Evolutionary conservation across 441 rosid genomes (phyloP).

Genomic region (Pelargonium myrrhifolium): DNA sequence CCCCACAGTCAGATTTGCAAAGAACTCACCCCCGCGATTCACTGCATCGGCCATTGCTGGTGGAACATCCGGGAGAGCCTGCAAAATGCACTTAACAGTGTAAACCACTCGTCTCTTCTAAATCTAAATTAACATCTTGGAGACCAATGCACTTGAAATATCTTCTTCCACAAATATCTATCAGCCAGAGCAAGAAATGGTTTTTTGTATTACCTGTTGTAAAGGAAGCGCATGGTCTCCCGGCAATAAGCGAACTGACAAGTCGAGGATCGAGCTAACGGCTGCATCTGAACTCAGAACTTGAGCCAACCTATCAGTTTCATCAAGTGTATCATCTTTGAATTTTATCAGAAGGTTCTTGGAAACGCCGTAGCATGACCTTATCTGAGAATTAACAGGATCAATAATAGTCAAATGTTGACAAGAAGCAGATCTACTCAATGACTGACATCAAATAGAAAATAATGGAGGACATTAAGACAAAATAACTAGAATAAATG

Average conservation of each 20-base stretch:
- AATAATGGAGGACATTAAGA: too few relatives aligned
- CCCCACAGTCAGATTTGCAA: conserved; percentile 68
- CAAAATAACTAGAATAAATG: too few relatives aligned
- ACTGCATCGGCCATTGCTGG: conserved; percentile 96
- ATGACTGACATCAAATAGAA: too few relatives aligned
- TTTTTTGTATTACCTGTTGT: conserved; percentile 54
- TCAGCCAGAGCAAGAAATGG: too few relatives aligned
- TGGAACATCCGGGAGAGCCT: conserved; percentile 92
- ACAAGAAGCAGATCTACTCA: too few relatives aligned
- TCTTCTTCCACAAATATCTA: too few relatives aligned
- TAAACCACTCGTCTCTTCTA: too few relatives aligned
- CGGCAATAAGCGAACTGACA: conserved; percentile 77
- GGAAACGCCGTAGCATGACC: conserved; percentile 83
- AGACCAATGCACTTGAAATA: too few relatives aligned
- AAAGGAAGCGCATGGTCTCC: conserved; percentile 96
- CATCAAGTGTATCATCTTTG: conserved; percentile 83
- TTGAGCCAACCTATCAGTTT: conserved; percentile 75
- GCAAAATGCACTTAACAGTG: conserved; percentile 15
- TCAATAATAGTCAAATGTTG: too few relatives aligned
- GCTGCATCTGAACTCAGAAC: conserved; percentile 83
- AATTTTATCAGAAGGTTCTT: conserved; percentile 83
- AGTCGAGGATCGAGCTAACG: conserved; percentile 84
- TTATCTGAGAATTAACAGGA: too few relatives aligned
- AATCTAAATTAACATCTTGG: too few relatives aligned
- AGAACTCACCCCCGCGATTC: conserved; percentile 68